Conservation (phyloP, 2,329 filamentous ascomycete species). For the Drechslera avenae region DNA sequence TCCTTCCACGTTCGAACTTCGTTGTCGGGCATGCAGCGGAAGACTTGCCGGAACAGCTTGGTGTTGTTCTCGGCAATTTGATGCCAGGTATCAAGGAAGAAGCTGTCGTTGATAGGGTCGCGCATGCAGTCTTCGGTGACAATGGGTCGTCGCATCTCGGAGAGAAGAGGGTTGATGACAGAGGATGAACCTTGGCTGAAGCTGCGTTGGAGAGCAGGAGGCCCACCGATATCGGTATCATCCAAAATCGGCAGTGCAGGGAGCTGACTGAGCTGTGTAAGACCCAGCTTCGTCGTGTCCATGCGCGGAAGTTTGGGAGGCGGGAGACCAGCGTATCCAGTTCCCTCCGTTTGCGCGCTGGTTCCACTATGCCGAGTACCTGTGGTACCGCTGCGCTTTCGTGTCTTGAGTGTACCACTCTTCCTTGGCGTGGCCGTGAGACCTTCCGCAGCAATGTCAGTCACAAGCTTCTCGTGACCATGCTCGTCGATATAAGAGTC, state of each 20-base stretch:
- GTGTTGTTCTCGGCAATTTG: slow-evolving; percentile 92
- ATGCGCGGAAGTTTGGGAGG: slow-evolving; percentile 64
- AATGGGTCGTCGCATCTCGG: slow-evolving; percentile 73
- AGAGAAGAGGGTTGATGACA: slow-evolving; percentile 55
- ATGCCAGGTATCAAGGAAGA: slow-evolving; percentile 88
- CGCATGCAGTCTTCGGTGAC: slow-evolving; percentile 92
- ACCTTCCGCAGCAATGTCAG: slow-evolving; percentile 67
- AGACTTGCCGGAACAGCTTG: slow-evolving; percentile 88
- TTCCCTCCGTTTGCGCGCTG: slow-evolving; percentile 42
- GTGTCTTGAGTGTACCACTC: slow-evolving; percentile 46
- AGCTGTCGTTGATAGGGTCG: slow-evolving; percentile 80
- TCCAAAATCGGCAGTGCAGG: slow-evolving; percentile 72
- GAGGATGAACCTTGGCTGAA: slow-evolving; percentile 55
- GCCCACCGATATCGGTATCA: slow-evolving; percentile 82
- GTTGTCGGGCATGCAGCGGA: slow-evolving; percentile 95
- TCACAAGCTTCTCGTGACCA: slow-evolving; percentile 71
- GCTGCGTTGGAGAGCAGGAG: slow-evolving; percentile 62
- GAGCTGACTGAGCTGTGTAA: slow-evolving; percentile 71
- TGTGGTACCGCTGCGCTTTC: slow-evolving; percentile 40
- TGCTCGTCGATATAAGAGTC: slow-evolving; percentile 72
- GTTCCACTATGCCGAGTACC: slow-evolving; percentile 37
- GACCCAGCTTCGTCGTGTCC: slow-evolving; percentile 69
- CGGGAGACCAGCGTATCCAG: slow-evolving; percentile 61
- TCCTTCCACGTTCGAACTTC: slow-evolving; percentile 93
- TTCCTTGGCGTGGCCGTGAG: slow-evolving; percentile 51